A percentile compares a stretch with the other conserved stretches of the same genome.
These are phyloP conservation scores for Sporobolomyces roseus DNA, from an alignment of 768 basidiomycete species.

Conservation along the genomic window DNA sequence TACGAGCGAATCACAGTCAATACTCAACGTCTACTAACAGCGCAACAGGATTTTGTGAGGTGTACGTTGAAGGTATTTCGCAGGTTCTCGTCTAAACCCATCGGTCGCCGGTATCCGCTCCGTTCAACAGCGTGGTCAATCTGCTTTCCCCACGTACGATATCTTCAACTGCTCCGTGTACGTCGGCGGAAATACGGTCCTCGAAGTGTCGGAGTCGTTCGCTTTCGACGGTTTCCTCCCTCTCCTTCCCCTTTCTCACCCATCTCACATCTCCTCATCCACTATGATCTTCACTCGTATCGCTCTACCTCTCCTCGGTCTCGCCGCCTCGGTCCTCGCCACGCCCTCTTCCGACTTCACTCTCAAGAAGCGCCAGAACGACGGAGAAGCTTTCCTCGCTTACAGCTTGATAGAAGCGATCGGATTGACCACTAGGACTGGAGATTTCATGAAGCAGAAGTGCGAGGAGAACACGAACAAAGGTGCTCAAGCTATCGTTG, in stretches of 20 bases:
- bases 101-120: no score
- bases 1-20: no score
- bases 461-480: not conserved
- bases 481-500: not conserved
- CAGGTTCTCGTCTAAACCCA: no score
- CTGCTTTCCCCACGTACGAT: no score
- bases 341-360: not conserved
- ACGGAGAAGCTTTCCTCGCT: not conserved
- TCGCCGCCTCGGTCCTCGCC: slow-evolving; percentile 10
- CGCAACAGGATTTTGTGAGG: no score
- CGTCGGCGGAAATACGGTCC: no score
- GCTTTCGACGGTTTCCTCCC: not conserved
- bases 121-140: no score
- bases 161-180: no score
- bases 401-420: not conserved
- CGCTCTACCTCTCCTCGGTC: slow-evolving; percentile 9
- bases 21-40: no score
- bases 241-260: not conserved
- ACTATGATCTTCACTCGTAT: slow-evolving; percentile 25
- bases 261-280: not conserved
- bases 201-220: no score
- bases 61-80: no score
- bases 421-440: not conserved
- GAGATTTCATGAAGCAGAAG: not conserved
- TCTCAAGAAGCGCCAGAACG: slow-evolving; percentile 18